Conservation (phyloP, 495 filamentous ascomycete genomes). For the Echria macrotheca region DNA sequence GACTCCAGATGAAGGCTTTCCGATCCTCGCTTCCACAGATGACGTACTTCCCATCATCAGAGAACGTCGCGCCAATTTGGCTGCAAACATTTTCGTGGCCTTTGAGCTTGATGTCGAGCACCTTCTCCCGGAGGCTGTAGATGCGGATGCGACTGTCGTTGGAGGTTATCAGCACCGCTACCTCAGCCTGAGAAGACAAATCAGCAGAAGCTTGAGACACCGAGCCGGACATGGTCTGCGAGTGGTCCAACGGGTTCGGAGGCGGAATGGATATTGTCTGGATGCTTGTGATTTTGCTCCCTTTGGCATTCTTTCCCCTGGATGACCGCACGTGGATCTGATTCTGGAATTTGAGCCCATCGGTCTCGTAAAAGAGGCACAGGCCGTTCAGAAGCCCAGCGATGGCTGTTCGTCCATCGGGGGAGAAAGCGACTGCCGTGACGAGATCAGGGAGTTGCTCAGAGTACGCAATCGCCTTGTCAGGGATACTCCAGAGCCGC, state of each 20-base stretch:
- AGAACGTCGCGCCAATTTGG: conserved; percentile 87
- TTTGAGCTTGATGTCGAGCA: conserved; percentile 81
- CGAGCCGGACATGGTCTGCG: conserved; percentile 34
- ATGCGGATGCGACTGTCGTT: conserved; percentile 93
- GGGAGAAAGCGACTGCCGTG: conserved; percentile 88
- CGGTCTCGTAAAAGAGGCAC: conserved; percentile 91
- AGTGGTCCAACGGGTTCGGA: background rate
- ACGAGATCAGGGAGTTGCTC: conserved; percentile 80
- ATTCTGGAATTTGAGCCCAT: conserved; percentile 75
- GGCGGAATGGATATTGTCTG: conserved; percentile 62
- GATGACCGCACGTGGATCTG: conserved; percentile 88
- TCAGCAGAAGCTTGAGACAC: conserved; percentile 16
- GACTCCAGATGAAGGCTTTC: conserved; percentile 84
- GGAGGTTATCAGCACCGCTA: conserved; percentile 85
- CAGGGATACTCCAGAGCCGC: conserved; percentile 93
- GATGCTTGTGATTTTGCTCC: conserved; percentile 95
- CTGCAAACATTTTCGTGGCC: conserved; percentile 89
- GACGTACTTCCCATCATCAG: conserved; percentile 79
- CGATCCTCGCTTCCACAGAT: conserved; percentile 93
- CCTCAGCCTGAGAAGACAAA: conserved; percentile 48
- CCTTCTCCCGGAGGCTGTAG: conserved; percentile 80
- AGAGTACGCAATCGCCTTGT: conserved; percentile 88
- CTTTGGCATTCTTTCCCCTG: conserved; percentile 87
- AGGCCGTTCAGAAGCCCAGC: conserved; percentile 82
- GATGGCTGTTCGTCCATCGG: conserved; percentile 85